Base-by-base conservation (phyloP, 1,139 yeast genomes). In the Suhomyces anneliseae region DNA sequence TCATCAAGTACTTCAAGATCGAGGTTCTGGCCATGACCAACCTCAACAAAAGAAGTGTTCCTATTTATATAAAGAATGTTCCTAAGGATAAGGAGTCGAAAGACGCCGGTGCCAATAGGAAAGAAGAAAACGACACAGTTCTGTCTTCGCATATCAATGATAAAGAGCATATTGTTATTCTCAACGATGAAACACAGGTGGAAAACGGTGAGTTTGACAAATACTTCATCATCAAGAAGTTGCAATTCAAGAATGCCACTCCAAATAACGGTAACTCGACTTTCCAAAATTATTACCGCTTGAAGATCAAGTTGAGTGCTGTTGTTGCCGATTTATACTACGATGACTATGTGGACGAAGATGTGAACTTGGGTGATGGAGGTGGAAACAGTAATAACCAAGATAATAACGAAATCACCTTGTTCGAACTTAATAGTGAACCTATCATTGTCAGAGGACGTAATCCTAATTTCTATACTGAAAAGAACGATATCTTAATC, bases 391-490 rank as follows among this genome's bases (percentile, higher is more conserved):
- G 47, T 15, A 43, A 39, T 29, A 34, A 36, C 24, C 64, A 62
- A 44, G 61, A 65, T 33, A 60, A 65, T 31, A 72, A 72, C 52
- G 78, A 72, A 48, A 61, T 72, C 6, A 56, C 58, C 4, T 56
- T 72, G 31, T 58, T 61, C 43, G 78, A 72, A 47, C 51, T 74
- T 31, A 59, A 57, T 8, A 73, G 78, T 57, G 74, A 58, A 14
- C 86, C 86, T 1, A 78, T 83, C 6, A 80, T 82, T 32, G 88
- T 83, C 4, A 65, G 89, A 50, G 89, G 88, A 4, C 65, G 88
- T 49, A 83, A 83, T 55, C 88, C 89, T 3, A 72, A 82, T 27
- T 83, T 83, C 55, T 83, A 83, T 56, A 74, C 77, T 27, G 83
- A 81, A 50, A 65, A 83, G 48, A 78, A 78, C 40, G 85, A 82